Evolutionary conservation across 192 early-diverging fungal species (phyloP), one percentile per base, ranked within the genome.

Genomic region (Radiomyces spectabilis): DNA sequence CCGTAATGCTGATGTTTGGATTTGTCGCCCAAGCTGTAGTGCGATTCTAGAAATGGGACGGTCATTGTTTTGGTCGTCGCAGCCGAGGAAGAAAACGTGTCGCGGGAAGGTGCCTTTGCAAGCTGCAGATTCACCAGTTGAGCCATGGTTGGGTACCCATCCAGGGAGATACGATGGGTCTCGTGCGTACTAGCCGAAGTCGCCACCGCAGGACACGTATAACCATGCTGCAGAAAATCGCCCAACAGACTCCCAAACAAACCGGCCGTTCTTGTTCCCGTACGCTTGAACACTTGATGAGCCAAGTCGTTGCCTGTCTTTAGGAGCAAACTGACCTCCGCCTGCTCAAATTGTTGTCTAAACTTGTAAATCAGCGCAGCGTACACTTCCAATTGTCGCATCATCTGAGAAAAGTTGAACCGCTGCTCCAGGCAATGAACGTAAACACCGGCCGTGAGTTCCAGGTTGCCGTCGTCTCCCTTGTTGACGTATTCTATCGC

Each of bases 371-470:
- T 19, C 18, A 47, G 4, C 4, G 45, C 2, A 3, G 45, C 45
- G n/a, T 8, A 47, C 24, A 47, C 24, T 47, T 47, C 45, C 10
- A 47, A 21, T 9, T 47, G 45, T 21, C 45, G 45, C 12, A 47
- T 47, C 10, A 47, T 10, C 29, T 19, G 2, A 2, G 45, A 4
- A 27, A 21, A 6, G 27, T 47, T 19, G 19, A 47, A 27, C 8
- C n/a, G 45, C 4, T 15, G 22, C 4, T 9, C 8, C 3, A 6
- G 22, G 22, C 45, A 47, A 21, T 15, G 27, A 27, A 27, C 19
- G 29, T 47, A 47, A 47, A 47, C n/a, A n/a, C n/a, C n/a, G n/a
- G n/a, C 24, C 45, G 15, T 47, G 3, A 4, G 27, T 47, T 43
- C 4, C 16, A 43, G 24, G 41, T 22, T 19, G 24, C 24, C 13